Conservation (phyloP, 1,139 yeast genomes). For the Geotrichum aggregatum region DNA sequence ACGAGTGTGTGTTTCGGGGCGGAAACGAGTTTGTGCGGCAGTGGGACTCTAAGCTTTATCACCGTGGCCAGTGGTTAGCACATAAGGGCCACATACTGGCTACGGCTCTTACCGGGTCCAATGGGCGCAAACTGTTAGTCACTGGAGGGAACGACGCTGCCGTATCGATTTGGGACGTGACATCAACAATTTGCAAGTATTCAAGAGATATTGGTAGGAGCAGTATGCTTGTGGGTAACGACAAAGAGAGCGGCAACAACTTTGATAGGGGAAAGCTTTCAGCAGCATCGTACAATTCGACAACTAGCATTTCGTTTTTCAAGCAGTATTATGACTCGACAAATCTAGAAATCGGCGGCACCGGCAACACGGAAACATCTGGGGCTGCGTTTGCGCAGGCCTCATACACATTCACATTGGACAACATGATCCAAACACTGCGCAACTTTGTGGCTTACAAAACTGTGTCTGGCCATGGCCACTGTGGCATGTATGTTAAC, state of each 20-base stretch:
- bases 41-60: constrained; percentile 34
- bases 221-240: no score
- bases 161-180: constrained; percentile 56
- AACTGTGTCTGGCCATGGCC: constrained; percentile 70
- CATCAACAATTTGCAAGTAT: constrained; percentile 25
- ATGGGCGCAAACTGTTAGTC: constrained; percentile 37
- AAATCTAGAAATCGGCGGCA: constrained; percentile 10
- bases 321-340: constrained; percentile 9
- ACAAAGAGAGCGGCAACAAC: neutral
- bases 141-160: constrained; percentile 63
- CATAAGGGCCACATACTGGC: constrained; percentile 37
- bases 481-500: constrained; percentile 59
- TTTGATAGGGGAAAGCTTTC: neutral
- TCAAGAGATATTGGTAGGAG: neutral
- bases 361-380: neutral
- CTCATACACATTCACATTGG: constrained; percentile 54
- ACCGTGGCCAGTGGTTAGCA: constrained; percentile 36
- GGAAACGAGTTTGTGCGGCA: constrained; percentile 30
- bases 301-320: constrained; percentile 12
- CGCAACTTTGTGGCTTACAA: constrained; percentile 59
- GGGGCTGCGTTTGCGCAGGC: constrained; percentile 15
- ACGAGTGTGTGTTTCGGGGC: constrained; percentile 54
- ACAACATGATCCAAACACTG: constrained; percentile 59
- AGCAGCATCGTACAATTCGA: constrained; percentile 23
- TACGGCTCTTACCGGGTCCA: constrained; percentile 27